Base-by-base conservation (phyloP, 2,329 filamentous ascomycete species). In the Tolypocladium endophyticum region DNA sequence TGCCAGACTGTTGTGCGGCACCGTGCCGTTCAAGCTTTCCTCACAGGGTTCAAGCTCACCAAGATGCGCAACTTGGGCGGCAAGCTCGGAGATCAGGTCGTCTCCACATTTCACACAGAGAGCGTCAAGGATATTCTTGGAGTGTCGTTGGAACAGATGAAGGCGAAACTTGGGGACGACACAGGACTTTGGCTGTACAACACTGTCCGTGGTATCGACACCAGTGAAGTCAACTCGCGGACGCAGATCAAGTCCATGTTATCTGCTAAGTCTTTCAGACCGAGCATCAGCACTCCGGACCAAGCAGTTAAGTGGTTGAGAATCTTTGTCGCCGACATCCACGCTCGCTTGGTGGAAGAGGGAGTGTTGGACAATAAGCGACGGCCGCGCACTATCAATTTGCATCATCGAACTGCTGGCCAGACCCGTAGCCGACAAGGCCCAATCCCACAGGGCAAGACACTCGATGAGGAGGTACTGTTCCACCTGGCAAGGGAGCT, bases 161-260 rank as follows among this genome's bases (percentile, higher is more conserved):
- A 92, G 73, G 81, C 83, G 45, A 89, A 87, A 66, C 74, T 97
- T 23, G 90, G 90, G 4, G 88, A 93, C 58, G 91, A 96, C 53
- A 94, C 89, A 0, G 93, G 90, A 1, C 79, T 81, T 4, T 97
- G 92, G 92, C 79, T 97, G 14, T 88, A 96, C 74, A 85, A 88
- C 59, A 88, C 87, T 14, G 87, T 97, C 58, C 85, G 94, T 14
- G 94, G 94, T 1, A 85, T 92, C 62, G 94, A 99, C 71, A 78
- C 79, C 56, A 94, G 88, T 67, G 92, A 97, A 72, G 91, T 99
- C 64, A 97, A 91, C 68, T 84, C 91, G 35, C 82, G 93, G 57
- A 96, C 92, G 1, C 90, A 94, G 68, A 96, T 97, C 77, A 97
- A 97, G 72, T 94, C 89, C 20, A 97, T 99, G 92, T 79, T 97